Conservation (phyloP, 2,329 filamentous ascomycete genomes). For the Daldinia eschscholtzii region DNA sequence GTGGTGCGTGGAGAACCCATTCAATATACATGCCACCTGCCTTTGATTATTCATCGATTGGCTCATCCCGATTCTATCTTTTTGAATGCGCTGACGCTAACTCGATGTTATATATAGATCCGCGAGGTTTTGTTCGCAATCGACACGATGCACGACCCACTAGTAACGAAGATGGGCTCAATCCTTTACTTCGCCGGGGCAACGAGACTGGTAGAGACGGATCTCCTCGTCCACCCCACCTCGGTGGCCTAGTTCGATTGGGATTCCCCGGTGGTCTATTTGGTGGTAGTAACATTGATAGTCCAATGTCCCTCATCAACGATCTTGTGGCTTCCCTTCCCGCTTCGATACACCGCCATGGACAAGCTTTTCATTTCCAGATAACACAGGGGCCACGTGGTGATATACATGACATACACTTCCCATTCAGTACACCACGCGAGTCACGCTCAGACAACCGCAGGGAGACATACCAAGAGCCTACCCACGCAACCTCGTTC, state of each 20-base stretch:
- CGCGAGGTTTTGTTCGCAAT: slow-evolving; percentile 63
- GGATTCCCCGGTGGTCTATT: slow-evolving; percentile 63
- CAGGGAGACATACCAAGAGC: slow-evolving; percentile 68
- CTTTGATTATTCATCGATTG: neutral
- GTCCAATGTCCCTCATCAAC: slow-evolving; percentile 67
- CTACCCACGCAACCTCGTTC: slow-evolving; percentile 82
- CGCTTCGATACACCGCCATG: slow-evolving; percentile 59
- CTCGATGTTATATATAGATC: slow-evolving; percentile 50
- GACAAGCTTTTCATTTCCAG: slow-evolving; percentile 71
- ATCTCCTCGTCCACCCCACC: slow-evolving; percentile 61
- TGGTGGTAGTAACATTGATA: slow-evolving; percentile 57
- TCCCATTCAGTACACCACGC: slow-evolving; percentile 54
- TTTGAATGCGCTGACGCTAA: neutral
- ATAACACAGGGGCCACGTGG: slow-evolving; percentile 64
- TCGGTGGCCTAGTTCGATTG: slow-evolving; percentile 67
- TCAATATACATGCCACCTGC: neutral
- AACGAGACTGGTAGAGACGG: slow-evolving; percentile 59
- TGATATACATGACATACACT: slow-evolving; percentile 64
- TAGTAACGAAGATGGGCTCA: slow-evolving; percentile 82
- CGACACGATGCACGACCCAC: slow-evolving; percentile 66
- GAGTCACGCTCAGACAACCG: slow-evolving; percentile 62
- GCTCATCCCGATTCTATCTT: neutral
- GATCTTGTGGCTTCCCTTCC: slow-evolving; percentile 69
- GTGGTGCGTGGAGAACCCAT: neutral
- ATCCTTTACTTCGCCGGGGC: slow-evolving; percentile 83